phyloP scores from a whole-genome alignment of 163 green algal species.

The Scenedesmus sp. region DNA sequence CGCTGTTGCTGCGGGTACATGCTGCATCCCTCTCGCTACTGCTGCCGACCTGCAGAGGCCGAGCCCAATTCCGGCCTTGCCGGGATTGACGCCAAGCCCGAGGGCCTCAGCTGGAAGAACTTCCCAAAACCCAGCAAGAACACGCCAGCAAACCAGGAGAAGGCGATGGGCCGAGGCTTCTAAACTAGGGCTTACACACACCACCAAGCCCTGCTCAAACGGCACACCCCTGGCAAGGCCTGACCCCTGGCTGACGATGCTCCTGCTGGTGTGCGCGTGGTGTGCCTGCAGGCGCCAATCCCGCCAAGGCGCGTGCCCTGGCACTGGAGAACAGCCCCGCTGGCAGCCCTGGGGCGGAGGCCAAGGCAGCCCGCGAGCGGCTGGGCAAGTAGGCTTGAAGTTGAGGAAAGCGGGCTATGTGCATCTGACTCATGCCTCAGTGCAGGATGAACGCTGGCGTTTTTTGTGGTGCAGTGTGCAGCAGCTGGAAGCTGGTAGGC shows the following conservation, averaged over 20 bases:
- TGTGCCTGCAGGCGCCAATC: constrained; percentile 1
- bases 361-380: neutral
- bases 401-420: too few relatives aligned
- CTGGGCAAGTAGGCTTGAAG: neutral
- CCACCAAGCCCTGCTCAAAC: neutral
- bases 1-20: too few relatives aligned
- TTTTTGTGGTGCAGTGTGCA: too few relatives aligned
- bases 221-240: neutral
- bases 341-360: constrained; percentile 36
- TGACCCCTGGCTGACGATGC: neutral
- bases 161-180: neutral
- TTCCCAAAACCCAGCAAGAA: neutral
- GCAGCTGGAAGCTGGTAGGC: too few relatives aligned
- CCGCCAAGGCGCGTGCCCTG: constrained; percentile 9
- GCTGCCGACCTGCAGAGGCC: neutral
- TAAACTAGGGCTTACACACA: neutral
- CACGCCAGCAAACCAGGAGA: neutral
- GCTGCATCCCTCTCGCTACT: too few relatives aligned
- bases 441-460: too few relatives aligned
- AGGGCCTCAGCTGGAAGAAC: neutral
- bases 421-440: too few relatives aligned
- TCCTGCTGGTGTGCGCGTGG: neutral
- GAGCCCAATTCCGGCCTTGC: neutral
- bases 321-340: constrained; percentile 25
- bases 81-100: neutral